Percentiles rank a stretch among this genome's conserved stretches.
These are phyloP conservation scores for Aspergillus ustus DNA, from an alignment of 2,329 filamentous ascomycete species.

Conservation along the genomic window DNA sequence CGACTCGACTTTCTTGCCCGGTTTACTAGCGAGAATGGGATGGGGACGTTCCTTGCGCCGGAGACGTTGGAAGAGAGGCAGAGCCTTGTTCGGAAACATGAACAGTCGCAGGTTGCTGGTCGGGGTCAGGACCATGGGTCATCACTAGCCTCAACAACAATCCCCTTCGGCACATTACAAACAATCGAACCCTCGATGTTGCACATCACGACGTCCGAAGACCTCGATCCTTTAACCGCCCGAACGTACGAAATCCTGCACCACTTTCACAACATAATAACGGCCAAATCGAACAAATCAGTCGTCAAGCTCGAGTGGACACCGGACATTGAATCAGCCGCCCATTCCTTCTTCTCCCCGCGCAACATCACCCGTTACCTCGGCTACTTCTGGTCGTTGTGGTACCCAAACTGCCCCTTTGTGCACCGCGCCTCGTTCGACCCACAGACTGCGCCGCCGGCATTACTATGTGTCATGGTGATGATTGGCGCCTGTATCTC, in stretches of 20 bases:
- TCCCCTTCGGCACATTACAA: background rate
- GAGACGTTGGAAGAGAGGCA: conserved; percentile 25
- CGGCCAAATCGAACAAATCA: conserved; percentile 14
- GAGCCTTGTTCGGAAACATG: conserved; percentile 17
- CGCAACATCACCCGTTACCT: conserved; percentile 28
- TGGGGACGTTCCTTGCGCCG: conserved; percentile 27
- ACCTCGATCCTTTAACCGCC: conserved; percentile 1
- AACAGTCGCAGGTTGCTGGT: background rate
- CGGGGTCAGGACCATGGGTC: background rate
- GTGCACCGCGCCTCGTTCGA: conserved; percentile 34
- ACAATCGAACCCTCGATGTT: conserved; percentile 16
- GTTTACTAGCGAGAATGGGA: conserved; percentile 28
- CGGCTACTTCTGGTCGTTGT: conserved; percentile 34
- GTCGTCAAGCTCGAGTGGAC: conserved; percentile 25
- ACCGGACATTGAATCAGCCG: conserved; percentile 7
- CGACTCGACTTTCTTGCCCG: conserved; percentile 28
- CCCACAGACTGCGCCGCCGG: conserved; percentile 15
- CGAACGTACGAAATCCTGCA: conserved; percentile 21
- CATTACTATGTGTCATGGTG: conserved; percentile 32
- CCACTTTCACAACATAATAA: conserved; percentile 15
- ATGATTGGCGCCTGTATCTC: conserved; percentile 36
- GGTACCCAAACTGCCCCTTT: conserved; percentile 38
- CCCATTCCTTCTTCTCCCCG: conserved; percentile 28
- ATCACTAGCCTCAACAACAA: background rate
- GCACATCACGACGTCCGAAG: background rate